These are phyloP conservation scores for Solanum clarkiae DNA, from an alignment of 257 asterid species.

Conservation along the genomic window DNA sequence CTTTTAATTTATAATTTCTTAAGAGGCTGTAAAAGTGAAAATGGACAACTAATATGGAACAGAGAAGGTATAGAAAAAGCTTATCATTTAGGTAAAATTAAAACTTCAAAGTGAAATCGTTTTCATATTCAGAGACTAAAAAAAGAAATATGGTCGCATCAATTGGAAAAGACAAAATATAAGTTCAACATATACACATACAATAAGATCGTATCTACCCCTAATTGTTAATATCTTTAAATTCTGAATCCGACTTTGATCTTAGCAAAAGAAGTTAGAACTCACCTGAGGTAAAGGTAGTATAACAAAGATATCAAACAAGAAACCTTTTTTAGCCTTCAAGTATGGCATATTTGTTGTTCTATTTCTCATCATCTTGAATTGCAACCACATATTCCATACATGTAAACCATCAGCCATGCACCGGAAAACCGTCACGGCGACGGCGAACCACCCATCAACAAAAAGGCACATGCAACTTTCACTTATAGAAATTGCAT, in stretches of 20 bases:
- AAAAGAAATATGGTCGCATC: not conserved
- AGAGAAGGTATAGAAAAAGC: too few species aligned
- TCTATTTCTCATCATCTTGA: not conserved
- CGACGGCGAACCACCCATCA: conserved; percentile 2
- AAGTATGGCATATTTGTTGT: not conserved
- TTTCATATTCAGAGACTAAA: not conserved
- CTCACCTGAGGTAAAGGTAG: conserved; percentile 9
- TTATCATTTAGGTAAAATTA: too few species aligned
- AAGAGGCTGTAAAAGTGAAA: not conserved
- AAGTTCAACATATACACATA: not conserved
- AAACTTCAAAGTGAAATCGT: too few species aligned
- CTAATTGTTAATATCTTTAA: not conserved
- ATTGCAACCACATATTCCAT: conserved; percentile 1
- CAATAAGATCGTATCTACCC: not conserved
- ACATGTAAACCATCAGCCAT: conserved; percentile 1
- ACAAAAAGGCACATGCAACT: conserved; percentile 2
- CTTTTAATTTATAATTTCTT: too few species aligned
- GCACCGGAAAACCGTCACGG: conserved; percentile 2
- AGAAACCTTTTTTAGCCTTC: not conserved
- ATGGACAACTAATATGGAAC: too few species aligned
- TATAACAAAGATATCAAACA: conserved; percentile 1
- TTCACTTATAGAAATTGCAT: not conserved
- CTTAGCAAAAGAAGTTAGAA: not conserved
- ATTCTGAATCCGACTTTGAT: not conserved
- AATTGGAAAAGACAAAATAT: not conserved